Base-by-base conservation (phyloP, 805 yeast genomes). In the Limtongozyma cylindracea region DNA sequence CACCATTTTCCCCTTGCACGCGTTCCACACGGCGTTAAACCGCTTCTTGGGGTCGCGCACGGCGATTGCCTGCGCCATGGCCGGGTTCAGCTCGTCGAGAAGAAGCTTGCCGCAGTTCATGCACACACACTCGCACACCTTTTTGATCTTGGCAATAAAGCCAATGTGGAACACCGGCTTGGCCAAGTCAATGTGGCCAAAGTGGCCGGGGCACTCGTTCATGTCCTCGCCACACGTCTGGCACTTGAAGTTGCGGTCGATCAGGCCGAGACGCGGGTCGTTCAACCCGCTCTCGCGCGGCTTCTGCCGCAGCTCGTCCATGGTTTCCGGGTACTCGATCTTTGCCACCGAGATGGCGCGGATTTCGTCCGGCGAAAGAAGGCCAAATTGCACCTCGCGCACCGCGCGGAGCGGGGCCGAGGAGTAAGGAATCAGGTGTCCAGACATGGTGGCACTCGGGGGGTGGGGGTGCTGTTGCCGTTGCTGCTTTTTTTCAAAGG, bases 151-250 rank as follows among this genome's bases (percentile, higher is more conserved):
- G 21, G 91, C 63, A 37, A 88, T 67, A 47, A 78, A 88, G n/a
- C 93, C 98, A 44, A 88, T 78, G 46, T 88, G 98, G 50, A 88
- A 88, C 18, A 88, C 99, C 9, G 99, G 98, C 43, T 84, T 88
- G 17, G 98, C 96, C 31, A 88, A 58, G 43, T 88, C 99, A 29
- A 88, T 88, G 41, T 88, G 99, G 33, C 99, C 99, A 49, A 88
- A 88, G 53, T 88, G 99, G 27, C 99, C 99, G 1, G 96, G 96
- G 49, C 99, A 88, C 45, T 88, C 96, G 28, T 84, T 77, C 95
- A 88, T 88, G 36, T 84, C 94, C 47, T 88, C 99, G 38, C 94
- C 91, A 59, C 99, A 88, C 12, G 99, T 88, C 56, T 84, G 96
- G 58, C 99, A 88, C 53, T 77, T 78, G 59, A 74, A 76, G 44